Evolutionary conservation across 768 basidiomycete species (phyloP).

Genomic region (Nidula microcarpa): DNA sequence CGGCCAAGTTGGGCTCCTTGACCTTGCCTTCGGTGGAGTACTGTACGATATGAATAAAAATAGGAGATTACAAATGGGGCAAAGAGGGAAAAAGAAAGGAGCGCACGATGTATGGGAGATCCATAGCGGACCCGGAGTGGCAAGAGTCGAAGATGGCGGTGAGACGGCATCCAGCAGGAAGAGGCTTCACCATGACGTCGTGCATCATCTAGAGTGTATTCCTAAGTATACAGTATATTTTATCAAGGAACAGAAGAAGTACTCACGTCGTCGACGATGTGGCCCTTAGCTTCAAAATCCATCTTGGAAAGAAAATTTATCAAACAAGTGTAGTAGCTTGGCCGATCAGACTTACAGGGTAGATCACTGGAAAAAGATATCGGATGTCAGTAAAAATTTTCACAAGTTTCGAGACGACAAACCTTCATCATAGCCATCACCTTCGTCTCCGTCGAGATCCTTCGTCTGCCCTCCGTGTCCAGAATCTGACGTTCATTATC

Average conservation of each 20-base stretch:
- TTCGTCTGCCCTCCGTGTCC: slow-evolving; percentile 93
- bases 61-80: neutral
- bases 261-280: slow-evolving; percentile 88
- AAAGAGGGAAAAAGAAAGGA: neutral
- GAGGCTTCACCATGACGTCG: slow-evolving; percentile 70
- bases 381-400: neutral
- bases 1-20: slow-evolving; percentile 88
- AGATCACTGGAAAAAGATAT: slow-evolving; percentile 57
- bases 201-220: slow-evolving; percentile 56
- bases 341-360: slow-evolving; percentile 62
- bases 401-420: neutral
- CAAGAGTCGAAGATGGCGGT: slow-evolving; percentile 83
- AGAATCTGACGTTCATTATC: slow-evolving; percentile 51
- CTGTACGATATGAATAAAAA: slow-evolving; percentile 23
- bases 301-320: slow-evolving; percentile 19
- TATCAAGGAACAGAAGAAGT: slow-evolving; percentile 1
- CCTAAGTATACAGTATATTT: neutral
- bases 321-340: neutral
- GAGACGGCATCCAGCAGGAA: slow-evolving; percentile 85
- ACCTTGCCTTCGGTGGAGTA: slow-evolving; percentile 95
- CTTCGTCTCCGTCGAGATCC: slow-evolving; percentile 81
- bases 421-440: slow-evolving; percentile 84
- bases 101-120: slow-evolving; percentile 65
- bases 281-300: slow-evolving; percentile 54
- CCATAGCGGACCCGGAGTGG: slow-evolving; percentile 87